Evolutionary conservation across 768 basidiomycete species (phyloP).

Genomic region (Lanmaoa pseudosensibilis): DNA sequence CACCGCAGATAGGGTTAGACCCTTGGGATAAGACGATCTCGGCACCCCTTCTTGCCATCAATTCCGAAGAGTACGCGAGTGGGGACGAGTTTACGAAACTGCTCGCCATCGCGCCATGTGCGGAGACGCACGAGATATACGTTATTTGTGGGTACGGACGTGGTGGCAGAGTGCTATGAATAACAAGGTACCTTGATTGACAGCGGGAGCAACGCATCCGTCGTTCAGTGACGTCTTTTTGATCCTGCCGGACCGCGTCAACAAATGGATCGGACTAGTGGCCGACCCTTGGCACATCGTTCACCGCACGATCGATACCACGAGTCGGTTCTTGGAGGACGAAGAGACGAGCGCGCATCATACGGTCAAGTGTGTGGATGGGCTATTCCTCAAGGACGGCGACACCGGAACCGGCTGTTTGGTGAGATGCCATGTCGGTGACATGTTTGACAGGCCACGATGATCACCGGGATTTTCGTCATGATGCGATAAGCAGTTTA

Average conservation of each 20-base stretch:
- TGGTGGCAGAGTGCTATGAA: not conserved
- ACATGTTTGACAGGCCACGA: not conserved
- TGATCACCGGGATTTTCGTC: no score
- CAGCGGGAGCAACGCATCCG: conserved; percentile 34
- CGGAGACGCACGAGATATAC: conserved; percentile 7
- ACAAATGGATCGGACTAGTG: conserved; percentile 25
- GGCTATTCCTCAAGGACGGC: conserved; percentile 5
- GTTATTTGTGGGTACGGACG: conserved; percentile 9
- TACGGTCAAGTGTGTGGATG: not conserved
- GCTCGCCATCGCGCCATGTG: conserved; percentile 25
- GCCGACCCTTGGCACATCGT: conserved; percentile 21
- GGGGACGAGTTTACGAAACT: conserved; percentile 38
- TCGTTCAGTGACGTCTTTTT: conserved; percentile 38
- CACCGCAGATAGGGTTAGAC: conserved; percentile 22
- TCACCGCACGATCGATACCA: conserved; percentile 19
- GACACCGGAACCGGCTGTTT: conserved; percentile 3
- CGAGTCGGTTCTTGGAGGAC: conserved; percentile 20
- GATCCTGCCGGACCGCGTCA: conserved; percentile 32
- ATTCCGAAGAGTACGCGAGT: conserved; percentile 41
- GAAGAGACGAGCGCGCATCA: not conserved
- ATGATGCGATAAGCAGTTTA: no score
- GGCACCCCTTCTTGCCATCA: conserved; percentile 40
- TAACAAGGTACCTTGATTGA: not conserved
- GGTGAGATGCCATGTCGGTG: conserved; percentile 6
- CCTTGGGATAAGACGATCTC: conserved; percentile 28